Evolutionary conservation across 2,329 filamentous ascomycete genomes (phyloP).

Genomic region (Ambrosiella cleistominuta): DNA sequence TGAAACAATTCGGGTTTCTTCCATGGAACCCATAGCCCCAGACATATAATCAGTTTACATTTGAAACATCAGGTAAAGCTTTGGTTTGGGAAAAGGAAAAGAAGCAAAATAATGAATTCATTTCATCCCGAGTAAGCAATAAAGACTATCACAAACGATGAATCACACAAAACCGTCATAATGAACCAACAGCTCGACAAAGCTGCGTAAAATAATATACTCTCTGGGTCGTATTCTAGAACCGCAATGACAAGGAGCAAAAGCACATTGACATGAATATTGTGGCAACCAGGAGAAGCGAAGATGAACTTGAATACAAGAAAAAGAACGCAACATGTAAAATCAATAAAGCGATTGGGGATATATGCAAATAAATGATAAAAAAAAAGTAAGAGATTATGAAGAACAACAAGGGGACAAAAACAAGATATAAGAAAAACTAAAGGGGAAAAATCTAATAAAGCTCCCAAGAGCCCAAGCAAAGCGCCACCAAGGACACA

Average conservation of each 20-base stretch:
- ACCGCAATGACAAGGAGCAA: not conserved
- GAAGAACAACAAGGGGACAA: too few species aligned
- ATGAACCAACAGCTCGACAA: not conserved
- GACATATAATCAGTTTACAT: not conserved
- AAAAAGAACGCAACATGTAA: not conserved
- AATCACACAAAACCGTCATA: not conserved
- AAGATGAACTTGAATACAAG: not conserved
- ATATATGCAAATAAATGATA: slow-evolving; percentile 2
- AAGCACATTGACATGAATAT: not conserved
- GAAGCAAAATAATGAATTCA: not conserved
- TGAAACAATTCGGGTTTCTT: not conserved
- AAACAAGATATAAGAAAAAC: not conserved
- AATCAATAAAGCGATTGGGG: not conserved
- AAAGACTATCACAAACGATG: not conserved
- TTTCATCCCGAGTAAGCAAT: not conserved
- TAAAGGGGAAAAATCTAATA: not conserved
- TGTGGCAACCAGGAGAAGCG: not conserved
- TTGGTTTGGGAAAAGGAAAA: not conserved
- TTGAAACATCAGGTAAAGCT: not conserved
- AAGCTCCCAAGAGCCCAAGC: not conserved
- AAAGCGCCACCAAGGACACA: not conserved
- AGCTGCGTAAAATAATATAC: not conserved
- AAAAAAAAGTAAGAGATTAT: too few species aligned
- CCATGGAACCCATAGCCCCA: not conserved
- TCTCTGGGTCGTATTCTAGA: not conserved